A percentile compares a stretch with the other conserved stretches of the same genome.
phyloP scores from a whole-genome alignment of 768 basidiomycete species.

The Collybiopsis confluens region DNA sequence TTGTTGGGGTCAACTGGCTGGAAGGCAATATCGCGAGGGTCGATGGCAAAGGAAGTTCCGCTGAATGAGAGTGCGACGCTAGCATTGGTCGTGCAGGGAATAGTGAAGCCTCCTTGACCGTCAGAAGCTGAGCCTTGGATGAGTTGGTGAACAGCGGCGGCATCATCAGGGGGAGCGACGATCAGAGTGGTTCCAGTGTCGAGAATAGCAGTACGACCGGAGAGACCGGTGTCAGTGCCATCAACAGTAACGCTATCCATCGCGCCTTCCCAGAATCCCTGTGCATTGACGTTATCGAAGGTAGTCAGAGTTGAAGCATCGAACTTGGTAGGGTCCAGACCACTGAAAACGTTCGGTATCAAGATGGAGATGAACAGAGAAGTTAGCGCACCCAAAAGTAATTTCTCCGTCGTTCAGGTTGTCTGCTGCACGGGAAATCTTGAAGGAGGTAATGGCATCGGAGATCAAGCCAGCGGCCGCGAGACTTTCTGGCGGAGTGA shows the following conservation, averaged over 20 bases:
- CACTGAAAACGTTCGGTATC: conserved; percentile 24
- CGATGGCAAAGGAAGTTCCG: conserved; percentile 46
- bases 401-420: conserved; percentile 72
- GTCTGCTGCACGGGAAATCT: conserved; percentile 72
- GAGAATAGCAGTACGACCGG: conserved; percentile 67
- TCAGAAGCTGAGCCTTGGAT: conserved; percentile 40
- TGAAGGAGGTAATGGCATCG: conserved; percentile 71
- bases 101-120: conserved; percentile 46
- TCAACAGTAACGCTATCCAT: conserved; percentile 58
- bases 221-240: conserved; percentile 45
- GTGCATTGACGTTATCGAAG: conserved; percentile 54
- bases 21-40: conserved; percentile 63
- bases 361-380: not conserved
- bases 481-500: conserved; percentile 72
- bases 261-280: conserved; percentile 80
- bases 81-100: conserved; percentile 42
- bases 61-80: conserved; percentile 46
- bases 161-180: conserved; percentile 37
- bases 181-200: conserved; percentile 59
- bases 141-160: conserved; percentile 34
- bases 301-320: conserved; percentile 52
- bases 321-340: conserved; percentile 68
- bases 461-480: conserved; percentile 51
- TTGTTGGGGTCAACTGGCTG: conserved; percentile 42
- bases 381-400: conserved; percentile 56